phyloP scores from a whole-genome alignment of 179 eudicot species.

The Beta macrorhiza region DNA sequence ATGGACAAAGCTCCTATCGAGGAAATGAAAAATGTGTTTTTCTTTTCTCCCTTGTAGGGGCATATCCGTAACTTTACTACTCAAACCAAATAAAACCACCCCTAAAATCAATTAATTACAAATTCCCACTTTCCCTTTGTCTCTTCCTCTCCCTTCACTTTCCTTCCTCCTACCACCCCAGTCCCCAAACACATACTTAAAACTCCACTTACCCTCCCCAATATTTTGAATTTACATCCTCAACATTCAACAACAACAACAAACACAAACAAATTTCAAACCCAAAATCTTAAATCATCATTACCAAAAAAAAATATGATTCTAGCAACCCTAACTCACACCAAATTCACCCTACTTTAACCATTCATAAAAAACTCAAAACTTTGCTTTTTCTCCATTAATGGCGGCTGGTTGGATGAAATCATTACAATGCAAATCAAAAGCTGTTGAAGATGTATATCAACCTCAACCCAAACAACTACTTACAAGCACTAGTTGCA shows the following conservation, averaged over 20 bases:
- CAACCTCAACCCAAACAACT: conserved; percentile 29
- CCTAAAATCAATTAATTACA: neutral
- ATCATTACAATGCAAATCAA: conserved; percentile 81
- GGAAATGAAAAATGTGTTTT: no score
- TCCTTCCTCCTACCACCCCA: neutral
- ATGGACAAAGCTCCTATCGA: no score
- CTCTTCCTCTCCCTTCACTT: neutral
- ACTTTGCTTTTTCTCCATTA: conserved; percentile 4
- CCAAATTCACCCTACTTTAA: neutral
- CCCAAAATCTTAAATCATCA: no score
- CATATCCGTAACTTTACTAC: no score
- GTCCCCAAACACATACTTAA: neutral
- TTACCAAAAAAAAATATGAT: neutral
- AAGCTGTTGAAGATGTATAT: conserved; percentile 70
- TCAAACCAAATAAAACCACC: neutral
- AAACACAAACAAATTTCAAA: neutral
- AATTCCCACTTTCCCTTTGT: neutral
- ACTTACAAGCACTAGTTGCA: conserved; percentile 50
- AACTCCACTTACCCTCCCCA: neutral
- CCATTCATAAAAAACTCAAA: neutral
- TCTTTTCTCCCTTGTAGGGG: no score
- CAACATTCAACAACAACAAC: neutral
- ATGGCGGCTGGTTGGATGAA: conserved; percentile 90
- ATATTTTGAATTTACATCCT: neutral
- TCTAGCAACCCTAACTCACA: neutral